These are phyloP conservation scores for Colletotrichum neosansevieriae DNA, from an alignment of 2,329 filamentous ascomycete species.

Conservation along the genomic window DNA sequence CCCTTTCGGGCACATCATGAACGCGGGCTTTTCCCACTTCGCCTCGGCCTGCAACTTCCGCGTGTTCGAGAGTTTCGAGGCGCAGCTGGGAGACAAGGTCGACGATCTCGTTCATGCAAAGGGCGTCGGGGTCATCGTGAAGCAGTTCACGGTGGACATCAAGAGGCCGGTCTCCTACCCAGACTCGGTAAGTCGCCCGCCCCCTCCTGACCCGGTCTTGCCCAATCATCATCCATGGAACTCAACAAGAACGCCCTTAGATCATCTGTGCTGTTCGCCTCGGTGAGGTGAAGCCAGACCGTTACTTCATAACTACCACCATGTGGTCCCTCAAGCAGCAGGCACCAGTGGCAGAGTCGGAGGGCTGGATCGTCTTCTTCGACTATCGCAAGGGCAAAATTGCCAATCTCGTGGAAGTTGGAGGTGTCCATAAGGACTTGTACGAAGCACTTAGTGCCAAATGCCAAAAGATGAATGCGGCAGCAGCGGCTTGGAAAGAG, in stretches of 20 bases:
- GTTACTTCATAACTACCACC: slow-evolving; percentile 11
- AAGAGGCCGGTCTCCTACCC: slow-evolving; percentile 2
- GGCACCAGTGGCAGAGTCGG: background rate
- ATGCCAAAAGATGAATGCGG: background rate
- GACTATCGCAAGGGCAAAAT: background rate
- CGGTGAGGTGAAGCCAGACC: background rate
- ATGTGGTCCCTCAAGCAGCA: slow-evolving; percentile 16
- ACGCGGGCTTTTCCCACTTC: background rate
- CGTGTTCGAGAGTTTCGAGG: slow-evolving; percentile 9
- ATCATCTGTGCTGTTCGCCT: background rate
- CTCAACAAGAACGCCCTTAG: background rate
- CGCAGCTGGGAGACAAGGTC: background rate
- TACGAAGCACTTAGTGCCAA: background rate
- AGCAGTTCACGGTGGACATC: slow-evolving; percentile 12
- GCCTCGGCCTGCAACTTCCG: background rate
- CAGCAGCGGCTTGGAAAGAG: background rate
- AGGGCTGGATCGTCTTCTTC: background rate
- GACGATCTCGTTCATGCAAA: background rate
- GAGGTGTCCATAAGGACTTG: background rate
- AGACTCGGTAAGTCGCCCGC: slow-evolving; percentile 3
- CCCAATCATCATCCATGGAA: too few relatives aligned
- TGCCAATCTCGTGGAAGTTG: background rate
- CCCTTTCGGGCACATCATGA: slow-evolving; percentile 11
- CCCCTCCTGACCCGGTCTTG: too few relatives aligned
- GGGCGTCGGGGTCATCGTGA: slow-evolving; percentile 3